These are phyloP conservation scores for Nothophoma quercina DNA, from an alignment of 2,329 filamentous ascomycete genomes.

Conservation along the genomic window DNA sequence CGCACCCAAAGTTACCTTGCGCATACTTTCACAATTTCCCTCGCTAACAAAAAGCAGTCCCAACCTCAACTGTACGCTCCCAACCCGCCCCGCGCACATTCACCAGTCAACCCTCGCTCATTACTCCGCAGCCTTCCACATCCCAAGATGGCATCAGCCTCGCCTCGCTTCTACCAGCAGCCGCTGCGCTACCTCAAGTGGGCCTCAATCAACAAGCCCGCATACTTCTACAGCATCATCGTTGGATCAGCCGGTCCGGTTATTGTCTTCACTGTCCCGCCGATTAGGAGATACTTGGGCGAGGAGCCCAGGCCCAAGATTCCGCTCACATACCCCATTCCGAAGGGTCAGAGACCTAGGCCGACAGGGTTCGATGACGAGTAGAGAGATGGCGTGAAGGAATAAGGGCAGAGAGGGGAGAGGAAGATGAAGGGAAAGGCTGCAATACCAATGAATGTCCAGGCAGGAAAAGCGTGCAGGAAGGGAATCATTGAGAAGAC, in stretches of 20 bases:
- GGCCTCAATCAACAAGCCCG: slow-evolving; percentile 86
- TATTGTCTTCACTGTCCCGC: slow-evolving; percentile 73
- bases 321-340: slow-evolving; percentile 85
- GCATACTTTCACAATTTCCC: not conserved
- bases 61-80: slow-evolving; percentile 58
- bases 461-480: not conserved
- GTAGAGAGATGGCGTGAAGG: slow-evolving; percentile 16
- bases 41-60: slow-evolving; percentile 2
- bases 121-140: slow-evolving; percentile 6
- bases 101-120: slow-evolving; percentile 2
- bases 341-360: slow-evolving; percentile 55
- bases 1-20: not conserved
- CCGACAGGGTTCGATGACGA: slow-evolving; percentile 57
- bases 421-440: not conserved
- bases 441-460: slow-evolving; percentile 1
- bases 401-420: not conserved
- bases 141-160: slow-evolving; percentile 54
- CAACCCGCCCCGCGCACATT: slow-evolving; percentile 49
- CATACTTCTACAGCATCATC: slow-evolving; percentile 85
- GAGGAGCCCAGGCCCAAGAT: slow-evolving; percentile 73
- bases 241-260: slow-evolving; percentile 78
- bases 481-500: not conserved
- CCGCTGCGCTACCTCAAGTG: slow-evolving; percentile 88
- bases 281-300: slow-evolving; percentile 74
- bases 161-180: slow-evolving; percentile 77